These are phyloP conservation scores for Ustilago sp. DNA, from an alignment of 1,284 basidiomycete species.

Conservation along the genomic window DNA sequence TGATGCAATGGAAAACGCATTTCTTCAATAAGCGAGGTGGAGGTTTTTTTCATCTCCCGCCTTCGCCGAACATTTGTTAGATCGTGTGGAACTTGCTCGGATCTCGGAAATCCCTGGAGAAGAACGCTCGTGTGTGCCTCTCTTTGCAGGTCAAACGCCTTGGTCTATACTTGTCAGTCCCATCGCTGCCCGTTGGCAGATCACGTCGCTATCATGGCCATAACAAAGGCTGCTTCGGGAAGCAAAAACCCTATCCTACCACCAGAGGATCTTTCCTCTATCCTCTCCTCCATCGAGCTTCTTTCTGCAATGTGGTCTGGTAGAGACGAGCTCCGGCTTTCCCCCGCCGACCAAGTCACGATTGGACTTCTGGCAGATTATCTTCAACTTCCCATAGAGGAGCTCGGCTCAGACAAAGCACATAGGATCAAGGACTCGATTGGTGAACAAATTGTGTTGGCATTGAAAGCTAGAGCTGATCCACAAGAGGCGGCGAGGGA, in stretches of 20 bases:
- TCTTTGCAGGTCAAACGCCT: neutral
- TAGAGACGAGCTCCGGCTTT: conserved; percentile 30
- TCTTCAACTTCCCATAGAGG: conserved; percentile 31
- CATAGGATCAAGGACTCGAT: conserved; percentile 31
- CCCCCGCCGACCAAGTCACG: conserved; percentile 9
- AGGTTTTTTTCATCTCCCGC: neutral
- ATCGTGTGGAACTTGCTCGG: neutral
- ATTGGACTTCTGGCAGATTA: conserved; percentile 29
- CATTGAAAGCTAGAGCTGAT: conserved; percentile 28
- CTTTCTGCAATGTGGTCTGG: conserved; percentile 57
- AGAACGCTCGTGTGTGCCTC: neutral
- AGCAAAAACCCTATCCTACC: conserved; percentile 19
- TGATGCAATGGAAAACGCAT: conserved; percentile 5
- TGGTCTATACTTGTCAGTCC: neutral
- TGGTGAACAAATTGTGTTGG: conserved; percentile 24
- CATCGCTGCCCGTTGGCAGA: neutral
- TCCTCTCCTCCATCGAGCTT: conserved; percentile 41
- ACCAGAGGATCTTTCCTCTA: conserved; percentile 36
- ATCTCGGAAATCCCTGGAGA: neutral
- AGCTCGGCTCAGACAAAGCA: conserved; percentile 19
- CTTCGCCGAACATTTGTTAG: neutral
- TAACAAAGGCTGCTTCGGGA: neutral
- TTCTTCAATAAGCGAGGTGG: conserved; percentile 14
- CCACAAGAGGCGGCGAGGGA: neutral
- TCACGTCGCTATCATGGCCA: neutral